Base-by-base conservation (phyloP, 2,329 filamentous ascomycete genomes). In the Botryosphaeria dothidea region DNA sequence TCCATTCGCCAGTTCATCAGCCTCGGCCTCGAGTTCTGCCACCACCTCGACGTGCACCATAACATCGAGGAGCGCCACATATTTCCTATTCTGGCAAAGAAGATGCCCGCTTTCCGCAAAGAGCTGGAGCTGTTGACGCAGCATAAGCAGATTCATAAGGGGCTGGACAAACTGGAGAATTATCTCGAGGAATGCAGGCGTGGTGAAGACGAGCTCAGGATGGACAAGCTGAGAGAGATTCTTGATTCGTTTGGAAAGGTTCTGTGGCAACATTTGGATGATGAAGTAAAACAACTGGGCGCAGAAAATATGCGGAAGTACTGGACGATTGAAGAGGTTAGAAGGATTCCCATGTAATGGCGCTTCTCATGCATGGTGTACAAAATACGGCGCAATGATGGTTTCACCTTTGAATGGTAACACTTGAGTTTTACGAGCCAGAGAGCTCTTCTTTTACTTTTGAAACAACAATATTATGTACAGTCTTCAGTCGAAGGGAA, bases 291-390 rank as follows among this genome's bases (percentile, higher is more conserved):
- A 76, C 86, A 90, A 69, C 77, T 97, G 34, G 86, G 89, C 2
- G 92, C 92, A 49, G 91, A 95, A 76, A 96, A 94, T 75, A 96
- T 97, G 93, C 84, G 92, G 70, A 87, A 83, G 77, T 93, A 91
- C 77, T 97, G 92, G 91, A 90, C 83, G 0, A 70, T 88, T 66
- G 87, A 91, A 52, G 93, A 97, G 82, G 88, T 97, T 77, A 81
- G 78, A 75, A 78, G 80, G 60, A 83, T 95, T 79, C 88, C 86
- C 0, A 92, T 93, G 81, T 93, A 70, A 19, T 9, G 17, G n/a
- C 7, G 21, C 3, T 11, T 27, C 17, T 13, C 15, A 31, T 8
- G 25, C 17, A 29, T 11, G 38, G 38, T 5, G 5, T 41, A 41
- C 38, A n/a, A 41, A 4, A 17, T 19, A 36, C 27, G n/a, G 29